Evolutionary conservation across 179 eudicot genomes (phyloP), one percentile per base, ranked within the genome.

Genomic region (Camellia oleifera): DNA sequence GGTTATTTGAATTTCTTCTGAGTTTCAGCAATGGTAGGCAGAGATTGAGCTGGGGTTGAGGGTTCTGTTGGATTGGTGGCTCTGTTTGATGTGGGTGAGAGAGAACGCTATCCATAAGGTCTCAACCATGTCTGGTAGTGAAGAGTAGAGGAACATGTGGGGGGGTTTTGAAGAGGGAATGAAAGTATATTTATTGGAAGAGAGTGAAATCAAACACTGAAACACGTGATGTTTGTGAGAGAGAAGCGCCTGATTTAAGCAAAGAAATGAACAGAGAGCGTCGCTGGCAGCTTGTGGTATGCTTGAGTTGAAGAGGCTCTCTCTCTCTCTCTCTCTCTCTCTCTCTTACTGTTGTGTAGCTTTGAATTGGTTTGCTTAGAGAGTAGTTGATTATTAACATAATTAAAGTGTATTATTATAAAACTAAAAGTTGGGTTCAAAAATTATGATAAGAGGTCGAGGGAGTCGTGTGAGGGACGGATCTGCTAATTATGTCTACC

Each of bases 121-220:
- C 18, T 68, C 74, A 56, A 67, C 64, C 80, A 78, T 78, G 32
- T 78, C 66, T 78, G 74, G n/a, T 42, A n/a, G 52, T 15, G 74
- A 40, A n/a, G 6, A 17, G 66, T 2, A 80, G 60, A 32, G 52
- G n/a, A 50, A 54, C 64, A 61, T 63, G 5, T 46, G 9, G 82
- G 54, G 10, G 54, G 10, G 15, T 45, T 62, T 63, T 42, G 32
- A 13, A 13, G 65, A 9, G 23, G 76, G 18, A 5, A 40, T 2
- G 14, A 17, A 18, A 23, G 2, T 23, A 62, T 65, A 11, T 73
- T 54, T 60, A 62, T 62, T 45, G 23, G 17, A 63, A 62, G 23
- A 46, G 50, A 69, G 65, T 77, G 52, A 69, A 77, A 75, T n/a
- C 69, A 56, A 42, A 61, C 69, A 44, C 56, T 76, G 9, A 57